These are phyloP conservation scores for Citrus sp. DNA, from an alignment of 345 rosid genomes.

Conservation along the genomic window DNA sequence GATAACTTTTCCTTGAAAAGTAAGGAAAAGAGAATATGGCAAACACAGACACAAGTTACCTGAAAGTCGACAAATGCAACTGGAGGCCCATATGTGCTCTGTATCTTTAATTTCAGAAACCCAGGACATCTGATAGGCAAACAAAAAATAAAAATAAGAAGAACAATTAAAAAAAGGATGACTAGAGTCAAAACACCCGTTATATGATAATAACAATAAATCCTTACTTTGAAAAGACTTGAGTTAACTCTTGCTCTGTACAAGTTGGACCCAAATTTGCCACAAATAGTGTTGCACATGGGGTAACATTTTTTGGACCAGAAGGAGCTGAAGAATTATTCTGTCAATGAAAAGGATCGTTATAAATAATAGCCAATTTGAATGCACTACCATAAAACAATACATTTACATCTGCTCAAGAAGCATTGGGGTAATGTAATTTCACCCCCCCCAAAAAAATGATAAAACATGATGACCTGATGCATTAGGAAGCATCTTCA, in stretches of 20 bases:
- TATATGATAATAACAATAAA: conserved; percentile 3
- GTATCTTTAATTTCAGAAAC: conserved; percentile 80
- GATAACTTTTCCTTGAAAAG: background rate
- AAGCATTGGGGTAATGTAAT: background rate
- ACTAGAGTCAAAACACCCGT: background rate
- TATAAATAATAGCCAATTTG: background rate
- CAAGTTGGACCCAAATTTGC: conserved; percentile 81
- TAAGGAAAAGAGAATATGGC: background rate
- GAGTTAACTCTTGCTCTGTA: conserved; percentile 73
- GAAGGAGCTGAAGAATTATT: conserved; percentile 36
- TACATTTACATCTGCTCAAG: background rate
- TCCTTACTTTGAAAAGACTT: conserved; percentile 75
- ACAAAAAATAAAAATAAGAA: background rate
- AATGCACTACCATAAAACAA: background rate
- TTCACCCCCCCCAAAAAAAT: background rate
- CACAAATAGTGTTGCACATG: conserved; percentile 91
- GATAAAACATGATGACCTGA: background rate
- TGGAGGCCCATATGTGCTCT: conserved; percentile 72
- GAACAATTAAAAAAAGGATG: conserved; percentile 5
- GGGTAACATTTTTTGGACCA: conserved; percentile 20
- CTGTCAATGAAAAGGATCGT: conserved; percentile 32
- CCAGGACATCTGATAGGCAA: conserved; percentile 59
- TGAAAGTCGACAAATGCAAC: conserved; percentile 93
- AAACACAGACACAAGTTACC: conserved; percentile 35
- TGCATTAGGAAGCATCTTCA: background rate